These are phyloP conservation scores for Rosa lucieae DNA, from an alignment of 306 rosid species.

Conservation along the genomic window DNA sequence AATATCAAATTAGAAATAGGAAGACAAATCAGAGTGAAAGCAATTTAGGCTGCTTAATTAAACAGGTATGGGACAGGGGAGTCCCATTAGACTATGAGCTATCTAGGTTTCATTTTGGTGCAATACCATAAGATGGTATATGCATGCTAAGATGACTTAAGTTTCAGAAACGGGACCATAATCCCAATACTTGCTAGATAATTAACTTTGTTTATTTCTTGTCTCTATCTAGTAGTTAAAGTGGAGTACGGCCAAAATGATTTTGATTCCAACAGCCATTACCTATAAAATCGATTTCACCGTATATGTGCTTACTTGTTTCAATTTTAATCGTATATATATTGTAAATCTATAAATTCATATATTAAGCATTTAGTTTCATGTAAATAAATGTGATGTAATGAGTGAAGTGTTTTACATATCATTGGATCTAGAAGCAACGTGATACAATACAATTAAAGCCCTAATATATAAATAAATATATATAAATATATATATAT, in stretches of 20 bases:
- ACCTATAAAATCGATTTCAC: background rate
- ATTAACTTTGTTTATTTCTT: background rate
- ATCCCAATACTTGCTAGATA: constrained; percentile 5
- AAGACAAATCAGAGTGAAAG: constrained; percentile 41
- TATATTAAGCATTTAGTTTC: too few species aligned
- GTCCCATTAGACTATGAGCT: background rate
- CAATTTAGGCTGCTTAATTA: constrained; percentile 26
- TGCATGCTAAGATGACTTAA: background rate
- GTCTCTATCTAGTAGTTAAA: background rate
- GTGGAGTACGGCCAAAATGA: background rate
- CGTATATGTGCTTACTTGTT: too few species aligned
- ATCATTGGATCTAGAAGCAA: background rate
- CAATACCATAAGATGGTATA: background rate
- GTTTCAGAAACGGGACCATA: constrained; percentile 9
- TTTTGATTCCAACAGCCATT: background rate
- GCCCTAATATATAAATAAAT: too few species aligned
- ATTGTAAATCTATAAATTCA: background rate
- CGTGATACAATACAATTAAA: too few species aligned
- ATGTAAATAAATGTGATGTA: background rate
- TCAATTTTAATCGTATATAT: too few species aligned
- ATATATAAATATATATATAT: too few species aligned
- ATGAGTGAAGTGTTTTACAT: background rate
- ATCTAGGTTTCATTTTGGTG: background rate
- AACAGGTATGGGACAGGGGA: constrained; percentile 22
- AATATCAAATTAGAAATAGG: constrained; percentile 27